Percentiles rank a stretch among this genome's conserved stretches.
Evolutionary conservation across 2,329 filamentous ascomycete species (phyloP).

Genomic region (Fusarium sp.): DNA sequence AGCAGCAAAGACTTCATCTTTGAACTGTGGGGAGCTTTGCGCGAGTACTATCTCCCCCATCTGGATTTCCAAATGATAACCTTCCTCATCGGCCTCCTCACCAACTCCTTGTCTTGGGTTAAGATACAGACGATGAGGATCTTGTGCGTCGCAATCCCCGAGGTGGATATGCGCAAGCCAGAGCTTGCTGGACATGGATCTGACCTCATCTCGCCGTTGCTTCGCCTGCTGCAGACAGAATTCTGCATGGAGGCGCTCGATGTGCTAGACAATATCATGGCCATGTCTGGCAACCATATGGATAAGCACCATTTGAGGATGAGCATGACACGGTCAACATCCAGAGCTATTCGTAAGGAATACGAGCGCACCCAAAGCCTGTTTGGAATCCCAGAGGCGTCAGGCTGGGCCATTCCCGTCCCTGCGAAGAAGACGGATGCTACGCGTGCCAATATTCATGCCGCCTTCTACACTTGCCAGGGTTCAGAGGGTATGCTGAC

Average conservation of each 20-base stretch:
- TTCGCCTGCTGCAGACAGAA: conserved; percentile 91
- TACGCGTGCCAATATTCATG: conserved; percentile 93
- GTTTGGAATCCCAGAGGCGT: conserved; percentile 96
- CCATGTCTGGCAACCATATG: conserved; percentile 91
- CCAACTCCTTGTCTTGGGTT: conserved; percentile 90
- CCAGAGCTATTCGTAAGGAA: conserved; percentile 89
- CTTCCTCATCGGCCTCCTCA: conserved; percentile 91
- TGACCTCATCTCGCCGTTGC: conserved; percentile 92
- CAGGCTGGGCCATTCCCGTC: conserved; percentile 95
- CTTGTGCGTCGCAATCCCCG: conserved; percentile 86
- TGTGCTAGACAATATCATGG: conserved; percentile 95
- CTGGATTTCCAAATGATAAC: conserved; percentile 89
- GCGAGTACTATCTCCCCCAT: conserved; percentile 83
- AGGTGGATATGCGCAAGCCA: conserved; percentile 92
- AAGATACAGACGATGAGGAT: conserved; percentile 95
- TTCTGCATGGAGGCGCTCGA: conserved; percentile 93
- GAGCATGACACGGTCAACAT: conserved; percentile 96
- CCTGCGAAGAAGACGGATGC: conserved; percentile 90
- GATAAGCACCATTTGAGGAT: conserved; percentile 96
- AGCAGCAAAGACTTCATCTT: conserved; percentile 83
- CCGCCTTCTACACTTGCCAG: conserved; percentile 95
- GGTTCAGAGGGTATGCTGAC: conserved; percentile 72
- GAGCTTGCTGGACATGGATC: conserved; percentile 93
- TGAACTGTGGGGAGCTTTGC: conserved; percentile 81
- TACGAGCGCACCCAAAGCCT: conserved; percentile 95